Percentiles rank a stretch among this genome's conserved stretches.
phyloP scores from a whole-genome alignment of 1,284 basidiomycete genomes.

The Schizophyllum amplum region DNA sequence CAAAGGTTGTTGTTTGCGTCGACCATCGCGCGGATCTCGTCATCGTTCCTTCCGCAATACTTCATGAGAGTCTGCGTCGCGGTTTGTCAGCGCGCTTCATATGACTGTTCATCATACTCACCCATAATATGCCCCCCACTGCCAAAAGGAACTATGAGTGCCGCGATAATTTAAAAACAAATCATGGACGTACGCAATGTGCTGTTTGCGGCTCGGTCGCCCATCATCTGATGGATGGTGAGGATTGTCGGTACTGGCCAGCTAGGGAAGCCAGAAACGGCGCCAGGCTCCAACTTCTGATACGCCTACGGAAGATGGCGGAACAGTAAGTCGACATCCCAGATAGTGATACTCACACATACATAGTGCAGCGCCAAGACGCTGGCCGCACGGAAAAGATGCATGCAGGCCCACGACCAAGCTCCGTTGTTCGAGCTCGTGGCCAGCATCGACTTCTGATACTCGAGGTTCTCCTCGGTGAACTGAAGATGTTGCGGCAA shows the following conservation, averaged over 20 bases:
- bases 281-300: slow-evolving; percentile 5
- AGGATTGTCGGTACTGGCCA: slow-evolving; percentile 54
- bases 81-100: background rate
- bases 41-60: slow-evolving; percentile 49
- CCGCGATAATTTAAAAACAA: slow-evolving; percentile 3
- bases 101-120: background rate
- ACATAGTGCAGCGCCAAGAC: background rate
- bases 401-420: slow-evolving; percentile 72
- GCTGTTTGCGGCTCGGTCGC: slow-evolving; percentile 57
- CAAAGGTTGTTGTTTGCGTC: slow-evolving; percentile 54
- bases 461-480: background rate
- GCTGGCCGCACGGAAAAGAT: slow-evolving; percentile 18
- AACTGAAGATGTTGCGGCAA: background rate
- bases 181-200: slow-evolving; percentile 54
- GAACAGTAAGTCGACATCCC: background rate
- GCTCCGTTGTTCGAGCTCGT: slow-evolving; percentile 67
- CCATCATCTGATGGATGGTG: slow-evolving; percentile 50
- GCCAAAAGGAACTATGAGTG: no score
- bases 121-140: background rate
- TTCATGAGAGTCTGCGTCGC: slow-evolving; percentile 20
- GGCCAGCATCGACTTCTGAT: slow-evolving; percentile 50
- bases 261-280: slow-evolving; percentile 22
- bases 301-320: background rate
- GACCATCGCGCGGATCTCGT: slow-evolving; percentile 44
- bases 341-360: background rate